These are phyloP conservation scores for Suillus clintonianus DNA, from an alignment of 768 basidiomycete genomes.

Conservation along the genomic window DNA sequence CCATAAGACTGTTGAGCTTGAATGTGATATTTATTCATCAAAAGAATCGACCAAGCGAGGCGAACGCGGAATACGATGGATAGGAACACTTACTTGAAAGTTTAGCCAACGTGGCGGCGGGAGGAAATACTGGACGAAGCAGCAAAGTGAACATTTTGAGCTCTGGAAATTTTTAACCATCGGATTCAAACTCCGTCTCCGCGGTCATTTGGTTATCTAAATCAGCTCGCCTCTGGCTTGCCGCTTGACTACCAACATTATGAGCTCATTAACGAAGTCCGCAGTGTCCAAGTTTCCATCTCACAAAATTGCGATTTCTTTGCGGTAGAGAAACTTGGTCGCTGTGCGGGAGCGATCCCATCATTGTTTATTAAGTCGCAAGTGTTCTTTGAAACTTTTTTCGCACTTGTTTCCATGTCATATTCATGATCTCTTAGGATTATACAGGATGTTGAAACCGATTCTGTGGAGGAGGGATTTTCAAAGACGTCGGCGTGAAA, in stretches of 20 bases:
- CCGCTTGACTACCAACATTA: no score
- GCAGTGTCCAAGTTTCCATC: not conserved
- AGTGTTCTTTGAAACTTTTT: not conserved
- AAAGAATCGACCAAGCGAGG: not conserved
- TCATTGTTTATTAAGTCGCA: not conserved
- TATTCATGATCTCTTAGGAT: not conserved
- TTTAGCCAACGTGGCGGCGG: no score
- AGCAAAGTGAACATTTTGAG: not conserved
- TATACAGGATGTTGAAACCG: no score
- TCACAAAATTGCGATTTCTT: not conserved
- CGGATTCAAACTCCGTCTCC: not conserved
- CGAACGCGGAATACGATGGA: not conserved
- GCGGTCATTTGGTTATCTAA: not conserved
- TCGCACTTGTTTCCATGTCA: not conserved
- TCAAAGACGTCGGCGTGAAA: not conserved
- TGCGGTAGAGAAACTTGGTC: not conserved
- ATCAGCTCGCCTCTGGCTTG: no score
- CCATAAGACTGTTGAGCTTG: constrained; percentile 54
- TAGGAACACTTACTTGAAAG: not conserved
- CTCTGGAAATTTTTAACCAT: not conserved
- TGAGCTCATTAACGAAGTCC: not conserved
- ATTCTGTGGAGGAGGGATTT: not conserved
- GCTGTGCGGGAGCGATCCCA: not conserved
- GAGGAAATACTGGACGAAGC: not conserved
- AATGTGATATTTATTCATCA: constrained; percentile 46